Conservation (phyloP, 495 filamentous ascomycete species). For the Trichoderma orchidacearum region DNA sequence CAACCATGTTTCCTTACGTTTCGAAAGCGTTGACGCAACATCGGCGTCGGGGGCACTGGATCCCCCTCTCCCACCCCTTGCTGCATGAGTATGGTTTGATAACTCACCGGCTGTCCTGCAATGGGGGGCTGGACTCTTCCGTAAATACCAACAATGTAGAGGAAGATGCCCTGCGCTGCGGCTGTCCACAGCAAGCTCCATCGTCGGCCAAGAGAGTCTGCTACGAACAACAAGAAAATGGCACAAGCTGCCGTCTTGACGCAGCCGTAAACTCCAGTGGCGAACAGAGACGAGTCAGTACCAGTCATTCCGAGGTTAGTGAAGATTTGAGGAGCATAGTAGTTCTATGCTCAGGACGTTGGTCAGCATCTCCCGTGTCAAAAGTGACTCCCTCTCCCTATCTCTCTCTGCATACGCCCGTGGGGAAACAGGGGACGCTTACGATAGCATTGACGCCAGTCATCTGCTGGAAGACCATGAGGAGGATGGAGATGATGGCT, state of each 20-base stretch:
- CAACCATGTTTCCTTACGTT: too few relatives aligned
- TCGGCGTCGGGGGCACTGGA: background rate
- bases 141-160: constrained; percentile 64
- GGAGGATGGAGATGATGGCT: constrained; percentile 40
- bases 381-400: background rate
- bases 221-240: constrained; percentile 54
- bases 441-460: constrained; percentile 44
- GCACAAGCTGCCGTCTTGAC: constrained; percentile 44
- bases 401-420: background rate
- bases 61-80: too few relatives aligned
- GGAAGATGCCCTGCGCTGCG: constrained; percentile 49
- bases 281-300: constrained; percentile 38
- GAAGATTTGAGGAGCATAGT: constrained; percentile 65
- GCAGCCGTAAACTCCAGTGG: constrained; percentile 51
- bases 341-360: constrained; percentile 29
- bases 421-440: background rate
- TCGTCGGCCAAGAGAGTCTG: constrained; percentile 57
- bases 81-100: background rate
- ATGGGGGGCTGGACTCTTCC: constrained; percentile 50
- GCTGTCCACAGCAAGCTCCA: constrained; percentile 57
- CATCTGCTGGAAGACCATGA: constrained; percentile 66
- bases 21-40: too few relatives aligned
- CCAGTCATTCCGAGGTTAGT: constrained; percentile 39
- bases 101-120: constrained; percentile 16
- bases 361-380: background rate